Evolutionary conservation across 805 yeast species (phyloP).

Genomic region (Starmerella gropengiesseri): DNA sequence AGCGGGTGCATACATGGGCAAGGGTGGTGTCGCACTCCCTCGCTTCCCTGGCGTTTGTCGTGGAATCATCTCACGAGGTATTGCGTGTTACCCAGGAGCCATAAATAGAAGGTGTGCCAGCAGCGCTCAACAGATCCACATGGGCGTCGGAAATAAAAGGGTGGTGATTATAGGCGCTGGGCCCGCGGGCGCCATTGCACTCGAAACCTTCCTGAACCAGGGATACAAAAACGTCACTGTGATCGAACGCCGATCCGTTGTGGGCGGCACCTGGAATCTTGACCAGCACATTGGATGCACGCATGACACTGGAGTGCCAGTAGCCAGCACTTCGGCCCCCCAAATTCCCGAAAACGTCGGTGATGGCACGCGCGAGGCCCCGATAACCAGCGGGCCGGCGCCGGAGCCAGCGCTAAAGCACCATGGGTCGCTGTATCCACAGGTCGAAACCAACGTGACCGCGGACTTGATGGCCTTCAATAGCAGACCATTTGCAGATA

Average conservation of each 20-base stretch:
- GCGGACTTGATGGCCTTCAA: conserved; percentile 20
- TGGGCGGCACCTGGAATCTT: conserved; percentile 20
- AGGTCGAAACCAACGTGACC: conserved; percentile 18
- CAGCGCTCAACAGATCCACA: background rate
- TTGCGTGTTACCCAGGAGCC: background rate
- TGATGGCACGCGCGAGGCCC: conserved; percentile 7
- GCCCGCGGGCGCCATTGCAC: conserved; percentile 19
- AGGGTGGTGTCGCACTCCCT: too few relatives aligned
- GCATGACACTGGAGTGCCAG: conserved; percentile 5
- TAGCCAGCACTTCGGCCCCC: background rate
- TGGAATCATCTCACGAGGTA: conserved; percentile 5
- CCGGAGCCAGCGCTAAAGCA: background rate
- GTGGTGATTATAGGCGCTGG: conserved; percentile 21
- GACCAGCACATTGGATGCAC: conserved; percentile 15
- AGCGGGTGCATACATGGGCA: too few relatives aligned
- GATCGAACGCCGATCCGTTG: conserved; percentile 14
- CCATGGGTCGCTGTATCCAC: conserved; percentile 14
- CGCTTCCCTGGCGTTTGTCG: too few relatives aligned
- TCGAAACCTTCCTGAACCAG: conserved; percentile 10
- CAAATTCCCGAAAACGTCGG: conserved; percentile 1
- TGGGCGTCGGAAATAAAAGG: background rate
- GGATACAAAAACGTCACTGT: conserved; percentile 16
- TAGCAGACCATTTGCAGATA: conserved; percentile 8
- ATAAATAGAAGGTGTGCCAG: background rate
- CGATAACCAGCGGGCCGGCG: background rate